A percentile compares a stretch with the other conserved stretches of the same genome.
Evolutionary conservation across 2,329 filamentous ascomycete species (phyloP).

Genomic region (Fusarium tanahbumbuense): DNA sequence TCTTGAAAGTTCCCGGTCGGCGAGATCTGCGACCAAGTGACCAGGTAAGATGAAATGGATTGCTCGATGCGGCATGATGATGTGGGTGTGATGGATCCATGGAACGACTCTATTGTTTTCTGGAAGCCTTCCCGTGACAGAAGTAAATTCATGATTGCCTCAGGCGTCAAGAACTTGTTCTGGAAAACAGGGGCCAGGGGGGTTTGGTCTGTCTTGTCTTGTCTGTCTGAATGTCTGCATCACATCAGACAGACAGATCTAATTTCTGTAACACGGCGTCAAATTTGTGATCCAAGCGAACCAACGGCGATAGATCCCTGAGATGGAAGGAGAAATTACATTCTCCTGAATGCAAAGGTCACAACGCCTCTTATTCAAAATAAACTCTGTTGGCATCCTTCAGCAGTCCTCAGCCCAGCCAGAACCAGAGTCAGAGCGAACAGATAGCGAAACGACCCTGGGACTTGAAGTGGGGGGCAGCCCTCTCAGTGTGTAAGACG

Average conservation of each 20-base stretch:
- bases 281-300: conserved; percentile 11
- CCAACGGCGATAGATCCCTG: conserved; percentile 9
- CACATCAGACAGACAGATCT: conserved; percentile 4
- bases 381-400: conserved; percentile 25
- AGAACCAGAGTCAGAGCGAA: not conserved
- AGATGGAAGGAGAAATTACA: not conserved
- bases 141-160: conserved; percentile 27
- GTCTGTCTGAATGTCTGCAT: conserved; percentile 30
- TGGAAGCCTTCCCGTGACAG: conserved; percentile 40
- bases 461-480: conserved; percentile 36
- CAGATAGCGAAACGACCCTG: conserved; percentile 23
- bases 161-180: conserved; percentile 35
- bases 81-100: conserved; percentile 31
- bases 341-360: conserved; percentile 8
- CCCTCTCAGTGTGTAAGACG: conserved; percentile 37
- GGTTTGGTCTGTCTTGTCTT: not conserved
- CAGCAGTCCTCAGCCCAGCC: conserved; percentile 12
- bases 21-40: conserved; percentile 40
- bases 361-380: conserved; percentile 27
- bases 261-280: conserved; percentile 19
- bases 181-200: conserved; percentile 34
- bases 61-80: conserved; percentile 32
- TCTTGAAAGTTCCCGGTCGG: conserved; percentile 30
- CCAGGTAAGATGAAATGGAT: conserved; percentile 24
- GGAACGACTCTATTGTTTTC: conserved; percentile 39